Percentiles rank a stretch among this genome's conserved stretches.
phyloP scores from a whole-genome alignment of 345 rosid genomes.

The Lepidium sativum region DNA sequence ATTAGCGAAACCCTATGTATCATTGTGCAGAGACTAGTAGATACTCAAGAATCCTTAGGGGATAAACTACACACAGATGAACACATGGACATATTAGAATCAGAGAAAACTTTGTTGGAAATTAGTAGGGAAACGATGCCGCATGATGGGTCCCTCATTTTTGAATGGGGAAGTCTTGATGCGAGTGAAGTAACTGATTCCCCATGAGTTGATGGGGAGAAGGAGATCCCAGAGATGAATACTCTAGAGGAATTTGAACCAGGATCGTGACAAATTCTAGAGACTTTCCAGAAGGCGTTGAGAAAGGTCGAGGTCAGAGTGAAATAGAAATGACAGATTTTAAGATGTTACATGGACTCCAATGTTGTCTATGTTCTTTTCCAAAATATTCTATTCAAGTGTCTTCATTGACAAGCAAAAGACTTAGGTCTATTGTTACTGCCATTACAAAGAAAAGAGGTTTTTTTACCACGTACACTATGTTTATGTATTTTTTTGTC shows the following conservation, averaged over 20 bases:
- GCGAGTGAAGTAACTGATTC: slow-evolving; percentile 1
- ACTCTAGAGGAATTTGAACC: slow-evolving; percentile 8
- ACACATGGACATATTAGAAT: background rate
- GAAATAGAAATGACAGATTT: slow-evolving; percentile 17
- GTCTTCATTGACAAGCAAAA: too few relatives aligned
- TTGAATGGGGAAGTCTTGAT: slow-evolving; percentile 7
- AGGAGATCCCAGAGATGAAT: slow-evolving; percentile 2
- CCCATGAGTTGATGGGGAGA: slow-evolving; percentile 17
- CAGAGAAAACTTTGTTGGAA: slow-evolving; percentile 17
- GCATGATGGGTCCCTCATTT: background rate
- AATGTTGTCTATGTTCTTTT: too few relatives aligned
- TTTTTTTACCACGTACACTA: too few relatives aligned
- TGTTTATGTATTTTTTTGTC: too few relatives aligned
- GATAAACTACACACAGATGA: background rate
- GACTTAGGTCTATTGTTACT: too few relatives aligned
- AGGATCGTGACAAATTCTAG: background rate
- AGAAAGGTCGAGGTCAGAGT: slow-evolving; percentile 31
- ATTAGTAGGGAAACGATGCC: slow-evolving; percentile 3
- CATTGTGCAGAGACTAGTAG: background rate
- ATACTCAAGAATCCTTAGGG: background rate
- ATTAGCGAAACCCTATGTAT: background rate
- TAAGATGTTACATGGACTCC: slow-evolving; percentile 9
- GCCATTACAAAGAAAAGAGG: too few relatives aligned
- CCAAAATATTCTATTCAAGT: too few relatives aligned
- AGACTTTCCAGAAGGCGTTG: slow-evolving; percentile 18